Evolutionary conservation across 306 rosid species (phyloP), one percentile per base, ranked within the genome.

Genomic region (Sicyos baderoa): DNA sequence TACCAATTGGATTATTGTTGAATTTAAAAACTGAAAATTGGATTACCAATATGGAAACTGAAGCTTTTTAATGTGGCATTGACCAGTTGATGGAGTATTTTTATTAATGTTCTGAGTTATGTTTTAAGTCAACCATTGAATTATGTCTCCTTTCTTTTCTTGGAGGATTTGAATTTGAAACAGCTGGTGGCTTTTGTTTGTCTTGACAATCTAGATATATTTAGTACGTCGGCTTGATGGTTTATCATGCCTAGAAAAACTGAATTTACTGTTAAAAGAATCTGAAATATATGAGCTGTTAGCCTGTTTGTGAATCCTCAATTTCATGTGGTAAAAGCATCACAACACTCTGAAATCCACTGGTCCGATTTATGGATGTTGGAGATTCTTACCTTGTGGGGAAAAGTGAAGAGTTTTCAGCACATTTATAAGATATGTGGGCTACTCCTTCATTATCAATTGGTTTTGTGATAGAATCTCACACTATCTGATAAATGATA

Each of bases 21-120:
- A n/a, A n/a, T n/a, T n/a, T n/a, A n/a, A n/a, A n/a, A n/a, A n/a
- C n/a, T n/a, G n/a, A n/a, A n/a, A n/a, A n/a, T n/a, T n/a, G n/a
- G n/a, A n/a, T n/a, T n/a, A n/a, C n/a, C n/a, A n/a, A n/a, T 25
- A 25, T 25, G 42, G 48, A 60, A 60, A 60, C 48, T 29, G 48
- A 60, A 16, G 15, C 23, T n/a, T 60, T 8, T 32, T n/a, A 8
- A 0, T 16, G 25, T 61, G 49, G 25, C 25, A 10, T 32, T n/a
- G 25, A 29, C 15, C 68, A 35, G 68, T 3, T 35, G 25, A 61
- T 61, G 68, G 16, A n/a, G 68, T 61, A 29, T 58, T 15, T 29
- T 61, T 35, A 18, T 61, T 61, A 25, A 16, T 17, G 68, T 61
- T 60, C 21, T 61, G 68, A 35, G 49, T 61, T 32, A 61, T 61